Evolutionary conservation across 352 stramenopile genomes (phyloP), one percentile per base, ranked within the genome.

Genomic region (Pythium biforme): DNA sequence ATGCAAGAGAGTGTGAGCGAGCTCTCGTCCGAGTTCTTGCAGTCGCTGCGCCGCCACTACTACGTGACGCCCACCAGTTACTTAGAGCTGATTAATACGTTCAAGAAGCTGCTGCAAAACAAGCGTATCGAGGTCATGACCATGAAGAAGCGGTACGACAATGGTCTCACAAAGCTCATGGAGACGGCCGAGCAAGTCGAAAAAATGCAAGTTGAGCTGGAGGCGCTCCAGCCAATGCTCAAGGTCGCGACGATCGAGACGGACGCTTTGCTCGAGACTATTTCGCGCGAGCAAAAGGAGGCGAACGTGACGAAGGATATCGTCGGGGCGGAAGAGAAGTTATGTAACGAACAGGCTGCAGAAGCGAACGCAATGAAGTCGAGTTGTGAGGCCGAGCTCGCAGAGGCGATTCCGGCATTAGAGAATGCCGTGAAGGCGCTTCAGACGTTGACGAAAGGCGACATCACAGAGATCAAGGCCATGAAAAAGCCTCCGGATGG

Each of bases 11-110:
- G 88, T 31, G 93, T 98, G 52, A 91, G 83, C 23, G 60, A 67
- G 3, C 73, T 97, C n/a, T 93, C 85, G 23, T 65, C 59, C 11
- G 79, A 93, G 19, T 98, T 96, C 55, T 69, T 97, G 25, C 73
- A 86, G 33, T 94, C 86, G 15, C 69, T 98, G 39, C 75, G 92
- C 15, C 83, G 95, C 1, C 92, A 98, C 64, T 98, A 98, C 74
- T 98, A 98, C 72, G 92, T 98, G 31, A 98, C 95, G 0, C 95
- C 95, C 10, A 98, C 95, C 26, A 97, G 85, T 31, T 98, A 98
- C 66, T 75, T 98, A 5, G 95, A 98, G 55, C 66, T 98, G 15
- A 95, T 98, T 58, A 96, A 98, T 40, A 98, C 93, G 3, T 98
- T 98, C 62, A 97, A 97, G 69, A 96, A 90, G 50, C 64, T 98